Base-by-base conservation (phyloP, 305 asterid genomes). In the Fraxinus platypoda region DNA sequence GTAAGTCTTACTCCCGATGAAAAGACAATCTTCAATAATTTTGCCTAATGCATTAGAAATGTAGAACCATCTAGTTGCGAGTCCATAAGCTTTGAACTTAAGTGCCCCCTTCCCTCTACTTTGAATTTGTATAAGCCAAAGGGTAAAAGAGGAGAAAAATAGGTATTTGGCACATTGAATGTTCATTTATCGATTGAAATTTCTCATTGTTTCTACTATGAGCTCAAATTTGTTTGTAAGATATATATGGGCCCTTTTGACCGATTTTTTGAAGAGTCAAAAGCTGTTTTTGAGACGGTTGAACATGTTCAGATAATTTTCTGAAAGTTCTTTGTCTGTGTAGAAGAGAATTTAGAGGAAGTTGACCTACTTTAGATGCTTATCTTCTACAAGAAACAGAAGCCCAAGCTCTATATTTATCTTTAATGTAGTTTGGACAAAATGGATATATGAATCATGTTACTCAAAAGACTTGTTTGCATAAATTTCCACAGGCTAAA, bases 401-500 rank as follows among this genome's bases (percentile, higher is more conserved):
- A 41, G 52, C 17, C 52, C 0, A 41, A 41, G 52, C 17, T 17
- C 0, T n/a, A 4, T 54, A n/a, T 1, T 3, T 54, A 17, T 54
- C 23, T 21, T 62, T 21, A 8, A n/a, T 62, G 6, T 62, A 2
- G 30, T 62, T 62, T 62, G 71, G 30, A 57, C 4, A 7, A 62
- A 23, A 62, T 19, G 71, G 33, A 64, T 9, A 8, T 3, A 25
- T 64, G 73, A 64, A 43, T 21, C 52, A 74, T 83, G 74, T 26
- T 57, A 19, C 68, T 57, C 12, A 19, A 7, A 57, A 57, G 68
- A 19, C 68, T 19, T n/a, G 12, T 19, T 19, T 23, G 8, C 75
- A 30, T 17, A 5, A 23, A 64, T 64, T 25, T 64, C 34, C 34
- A 41, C 43, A 94, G 98, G 93, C 59, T 4, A 94, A 93, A 85